phyloP scores from a whole-genome alignment of 2,329 filamentous ascomycete genomes.

The Blastomyces gilchristii region DNA sequence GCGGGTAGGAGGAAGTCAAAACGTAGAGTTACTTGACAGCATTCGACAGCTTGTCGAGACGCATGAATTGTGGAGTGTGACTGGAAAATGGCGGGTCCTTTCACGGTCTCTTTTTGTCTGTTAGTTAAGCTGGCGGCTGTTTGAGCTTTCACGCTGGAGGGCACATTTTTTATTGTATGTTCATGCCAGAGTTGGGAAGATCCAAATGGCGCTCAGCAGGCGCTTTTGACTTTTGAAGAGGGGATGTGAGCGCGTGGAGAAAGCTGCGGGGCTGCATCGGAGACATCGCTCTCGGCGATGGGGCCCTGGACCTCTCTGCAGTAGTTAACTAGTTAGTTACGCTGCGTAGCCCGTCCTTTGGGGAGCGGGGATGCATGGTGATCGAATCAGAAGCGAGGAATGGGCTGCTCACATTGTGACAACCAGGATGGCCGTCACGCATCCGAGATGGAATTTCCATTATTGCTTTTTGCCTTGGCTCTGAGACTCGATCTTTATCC shows the following conservation, averaged over 20 bases:
- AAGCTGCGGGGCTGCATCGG: neutral
- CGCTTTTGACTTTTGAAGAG: neutral
- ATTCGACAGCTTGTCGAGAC: neutral
- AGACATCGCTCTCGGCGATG: neutral
- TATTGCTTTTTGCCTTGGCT: neutral
- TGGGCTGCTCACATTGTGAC: neutral
- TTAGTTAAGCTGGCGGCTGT: neutral
- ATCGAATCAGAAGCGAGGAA: constrained; percentile 2
- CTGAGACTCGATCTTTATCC: neutral
- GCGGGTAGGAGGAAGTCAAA: neutral
- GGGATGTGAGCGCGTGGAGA: neutral
- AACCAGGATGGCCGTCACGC: neutral
- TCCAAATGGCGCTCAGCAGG: neutral
- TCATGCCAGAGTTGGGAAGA: neutral
- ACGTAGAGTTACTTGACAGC: neutral
- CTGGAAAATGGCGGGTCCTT: neutral
- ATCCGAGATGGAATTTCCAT: neutral
- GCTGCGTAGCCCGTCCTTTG: neutral
- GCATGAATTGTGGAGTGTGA: constrained; percentile 5
- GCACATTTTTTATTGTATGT: neutral
- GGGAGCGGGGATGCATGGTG: neutral
- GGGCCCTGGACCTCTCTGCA: neutral
- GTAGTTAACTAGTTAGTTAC: too few relatives aligned
- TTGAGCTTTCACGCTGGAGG: neutral
- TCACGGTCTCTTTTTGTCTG: neutral